phyloP scores from a whole-genome alignment of 257 asterid species.

The Rauvolfia tetraphylla region DNA sequence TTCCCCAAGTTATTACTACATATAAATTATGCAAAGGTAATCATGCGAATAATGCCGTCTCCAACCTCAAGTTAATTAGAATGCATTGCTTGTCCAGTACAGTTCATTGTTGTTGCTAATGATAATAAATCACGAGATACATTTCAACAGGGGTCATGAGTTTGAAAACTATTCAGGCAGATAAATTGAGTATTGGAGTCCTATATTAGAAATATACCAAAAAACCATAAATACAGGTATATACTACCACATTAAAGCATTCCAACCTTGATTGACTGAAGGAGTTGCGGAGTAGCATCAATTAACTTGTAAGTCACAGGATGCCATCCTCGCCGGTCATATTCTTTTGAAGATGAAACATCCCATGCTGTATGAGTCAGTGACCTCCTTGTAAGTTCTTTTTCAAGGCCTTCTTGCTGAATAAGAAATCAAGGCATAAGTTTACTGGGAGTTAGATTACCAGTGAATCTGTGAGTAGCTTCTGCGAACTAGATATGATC shows the following conservation, averaged over 20 bases:
- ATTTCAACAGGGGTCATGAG: neutral
- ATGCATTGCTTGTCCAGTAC: neutral
- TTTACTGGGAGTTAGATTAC: neutral
- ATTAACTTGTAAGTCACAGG: conserved; percentile 87
- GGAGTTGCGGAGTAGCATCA: conserved; percentile 68
- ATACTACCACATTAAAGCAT: neutral
- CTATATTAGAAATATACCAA: neutral
- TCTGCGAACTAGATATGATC: neutral
- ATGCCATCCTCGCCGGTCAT: conserved; percentile 90
- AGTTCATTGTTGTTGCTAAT: neutral
- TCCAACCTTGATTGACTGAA: conserved; percentile 84
- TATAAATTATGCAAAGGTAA: neutral
- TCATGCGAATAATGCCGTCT: neutral
- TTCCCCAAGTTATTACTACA: neutral
- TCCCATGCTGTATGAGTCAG: conserved; percentile 94
- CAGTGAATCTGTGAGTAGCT: neutral
- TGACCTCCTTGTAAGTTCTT: conserved; percentile 77
- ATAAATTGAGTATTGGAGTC: neutral
- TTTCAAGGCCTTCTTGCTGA: conserved; percentile 76
- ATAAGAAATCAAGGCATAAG: conserved; percentile 13
- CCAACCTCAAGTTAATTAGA: neutral
- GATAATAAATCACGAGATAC: neutral
- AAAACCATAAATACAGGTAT: neutral
- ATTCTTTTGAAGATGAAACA: conserved; percentile 60
- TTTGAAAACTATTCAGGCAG: neutral